Percentiles rank a stretch among this genome's conserved stretches.
Evolutionary conservation across 106 monocot species (phyloP).

Genomic region (Triglochin maritima): DNA sequence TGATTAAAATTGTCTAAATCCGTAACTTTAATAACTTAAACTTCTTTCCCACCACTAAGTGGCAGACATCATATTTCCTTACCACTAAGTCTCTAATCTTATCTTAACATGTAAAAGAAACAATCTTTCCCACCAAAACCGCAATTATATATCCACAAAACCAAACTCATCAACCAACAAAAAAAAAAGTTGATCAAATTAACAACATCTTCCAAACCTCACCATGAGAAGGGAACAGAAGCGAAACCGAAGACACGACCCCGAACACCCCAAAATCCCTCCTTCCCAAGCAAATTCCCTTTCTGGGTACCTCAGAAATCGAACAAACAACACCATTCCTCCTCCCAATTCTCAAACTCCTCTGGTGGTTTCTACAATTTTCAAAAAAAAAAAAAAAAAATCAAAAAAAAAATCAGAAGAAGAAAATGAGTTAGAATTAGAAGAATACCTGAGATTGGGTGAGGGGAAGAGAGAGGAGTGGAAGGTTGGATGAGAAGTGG

Average conservation of each 20-base stretch:
- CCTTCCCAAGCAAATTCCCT: constrained; percentile 13
- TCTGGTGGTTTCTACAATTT: neutral
- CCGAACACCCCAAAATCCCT: constrained; percentile 36
- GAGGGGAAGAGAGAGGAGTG: neutral
- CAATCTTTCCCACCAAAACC: too few relatives aligned
- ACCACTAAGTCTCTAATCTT: neutral
- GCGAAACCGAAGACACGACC: constrained; percentile 21
- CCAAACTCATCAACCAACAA: neutral
- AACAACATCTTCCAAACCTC: constrained; percentile 1
- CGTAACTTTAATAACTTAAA: too few relatives aligned
- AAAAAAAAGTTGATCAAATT: neutral
- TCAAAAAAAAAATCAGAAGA: neutral
- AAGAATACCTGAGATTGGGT: neutral
- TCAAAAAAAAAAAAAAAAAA: neutral
- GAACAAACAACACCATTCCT: neutral
- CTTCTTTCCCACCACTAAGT: neutral
- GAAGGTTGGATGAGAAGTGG: neutral
- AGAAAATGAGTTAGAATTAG: neutral
- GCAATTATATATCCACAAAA: too few relatives aligned
- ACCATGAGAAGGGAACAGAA: constrained; percentile 34
- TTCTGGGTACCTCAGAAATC: neutral
- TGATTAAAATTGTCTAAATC: too few relatives aligned
- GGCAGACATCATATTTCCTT: neutral
- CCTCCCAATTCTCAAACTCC: neutral
- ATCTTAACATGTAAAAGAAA: neutral